Base-by-base conservation (phyloP, 2,329 filamentous ascomycete species). In the Tolypocladium endophyticum region DNA sequence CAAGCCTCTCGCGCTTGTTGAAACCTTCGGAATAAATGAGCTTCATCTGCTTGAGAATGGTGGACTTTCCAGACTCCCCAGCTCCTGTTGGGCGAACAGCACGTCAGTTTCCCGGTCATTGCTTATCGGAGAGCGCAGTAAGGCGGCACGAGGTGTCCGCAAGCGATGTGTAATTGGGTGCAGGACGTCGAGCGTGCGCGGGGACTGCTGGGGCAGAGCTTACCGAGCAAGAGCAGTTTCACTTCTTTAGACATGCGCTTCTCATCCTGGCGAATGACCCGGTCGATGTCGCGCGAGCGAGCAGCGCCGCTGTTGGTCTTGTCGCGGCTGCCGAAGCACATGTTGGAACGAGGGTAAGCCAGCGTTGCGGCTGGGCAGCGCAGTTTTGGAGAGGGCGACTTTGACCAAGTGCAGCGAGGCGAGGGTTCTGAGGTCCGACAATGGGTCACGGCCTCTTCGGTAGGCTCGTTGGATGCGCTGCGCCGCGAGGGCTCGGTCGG, bases 11-110 rank as follows among this genome's bases (percentile, higher is more conserved):
- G 64, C 85, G 86, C 69, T 90, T 89, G 70, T 86, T 90, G 77
- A 97, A 97, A 57, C 94, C 93, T 73, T 92, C 87, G 18, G 91
- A 87, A 73, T 97, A 94, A 68, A 99, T 97, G 74, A 99, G 87
- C 74, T 93, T 93, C 94, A 99, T 62, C 70, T 76, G 64, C 73
- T 70, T 61, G 58, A 65, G 61, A 41, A 65, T 64, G 0, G 63
- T 65, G 8, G 63, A 64, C 47, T 65, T 60, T 28, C 59, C 59
- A 1, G 59, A 60, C 28, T 60, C 59, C 41, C 59, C 59, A 18
- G 59, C 59, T 33, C 59, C 59, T 60, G 18, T 58, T 9, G 36
- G 41, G 28, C 14, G 33, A 38, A 30, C 18, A 23, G 18, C 3
- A 12, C 4, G 45, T 60, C 55, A 60, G 58, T 47, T 7, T 35